phyloP scores from a whole-genome alignment of 2,329 filamentous ascomycete species.

The Aspergillus fischeri region DNA sequence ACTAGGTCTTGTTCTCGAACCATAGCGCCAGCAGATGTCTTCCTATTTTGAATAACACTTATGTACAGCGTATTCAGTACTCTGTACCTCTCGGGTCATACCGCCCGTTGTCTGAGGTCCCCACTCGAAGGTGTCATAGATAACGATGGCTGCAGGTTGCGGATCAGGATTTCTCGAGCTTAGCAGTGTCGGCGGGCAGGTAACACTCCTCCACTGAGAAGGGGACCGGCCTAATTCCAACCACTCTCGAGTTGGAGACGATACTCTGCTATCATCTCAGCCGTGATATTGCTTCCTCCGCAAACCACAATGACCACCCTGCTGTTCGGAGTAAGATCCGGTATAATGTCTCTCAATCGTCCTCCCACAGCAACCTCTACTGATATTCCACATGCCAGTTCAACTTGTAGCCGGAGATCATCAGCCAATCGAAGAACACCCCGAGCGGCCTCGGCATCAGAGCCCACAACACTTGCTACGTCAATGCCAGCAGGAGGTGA shows the following conservation, averaged over 20 bases:
- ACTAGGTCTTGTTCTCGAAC: too few species aligned
- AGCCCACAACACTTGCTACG: conserved; percentile 58
- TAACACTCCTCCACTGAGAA: too few species aligned
- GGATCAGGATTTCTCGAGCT: background rate
- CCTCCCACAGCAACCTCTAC: conserved; percentile 45
- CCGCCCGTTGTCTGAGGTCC: too few species aligned
- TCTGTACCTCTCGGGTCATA: too few species aligned
- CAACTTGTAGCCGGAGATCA: conserved; percentile 72
- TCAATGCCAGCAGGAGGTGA: conserved; percentile 35
- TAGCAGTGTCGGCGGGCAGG: too few species aligned
- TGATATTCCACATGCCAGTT: conserved; percentile 76
- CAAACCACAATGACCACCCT: conserved; percentile 36
- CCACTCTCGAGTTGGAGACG: conserved; percentile 37
- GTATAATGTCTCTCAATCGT: conserved; percentile 22
- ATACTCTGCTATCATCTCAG: conserved; percentile 50
- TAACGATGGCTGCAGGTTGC: background rate
- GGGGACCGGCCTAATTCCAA: conserved; percentile 17
- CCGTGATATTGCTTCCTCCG: conserved; percentile 48
- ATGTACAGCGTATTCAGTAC: too few species aligned
- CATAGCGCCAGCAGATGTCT: too few species aligned
- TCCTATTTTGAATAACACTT: too few species aligned
- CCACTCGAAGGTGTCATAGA: too few species aligned
- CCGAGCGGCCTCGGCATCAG: conserved; percentile 71
- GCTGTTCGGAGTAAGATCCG: conserved; percentile 25
- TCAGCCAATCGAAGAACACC: conserved; percentile 72